Evolutionary conservation across 2,329 filamentous ascomycete species (phyloP).

Genomic region (Xylaria sp.): DNA sequence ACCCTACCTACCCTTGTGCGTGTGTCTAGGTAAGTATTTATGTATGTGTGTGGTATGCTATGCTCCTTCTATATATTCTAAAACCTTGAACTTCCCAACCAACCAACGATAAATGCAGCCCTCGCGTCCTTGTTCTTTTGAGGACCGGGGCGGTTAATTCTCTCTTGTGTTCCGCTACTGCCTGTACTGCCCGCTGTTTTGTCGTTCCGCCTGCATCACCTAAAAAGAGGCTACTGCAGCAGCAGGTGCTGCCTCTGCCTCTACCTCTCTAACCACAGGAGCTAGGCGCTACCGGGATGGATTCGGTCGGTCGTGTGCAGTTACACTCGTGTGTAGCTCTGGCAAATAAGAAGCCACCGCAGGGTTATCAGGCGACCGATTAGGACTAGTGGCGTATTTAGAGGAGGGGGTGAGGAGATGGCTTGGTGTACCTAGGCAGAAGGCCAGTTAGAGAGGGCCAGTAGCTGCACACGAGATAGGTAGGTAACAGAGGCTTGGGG

Average conservation of each 20-base stretch:
- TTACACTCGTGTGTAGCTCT: conserved; percentile 29
- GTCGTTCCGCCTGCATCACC: neutral
- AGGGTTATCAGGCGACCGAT: conserved; percentile 13
- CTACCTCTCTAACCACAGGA: neutral
- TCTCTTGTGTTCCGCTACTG: conserved; percentile 5
- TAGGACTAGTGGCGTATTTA: conserved; percentile 23
- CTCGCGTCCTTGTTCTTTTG: neutral
- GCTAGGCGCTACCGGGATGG: conserved; percentile 8
- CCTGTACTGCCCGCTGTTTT: conserved; percentile 1
- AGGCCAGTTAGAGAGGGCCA: neutral
- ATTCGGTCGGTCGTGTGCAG: conserved; percentile 32
- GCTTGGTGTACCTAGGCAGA: neutral
- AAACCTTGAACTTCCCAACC: neutral
- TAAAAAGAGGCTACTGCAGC: conserved; percentile 13
- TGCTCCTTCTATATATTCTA: neutral
- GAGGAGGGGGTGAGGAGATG: conserved; percentile 22
- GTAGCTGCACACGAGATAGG: neutral
- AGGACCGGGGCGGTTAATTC: conserved; percentile 5
- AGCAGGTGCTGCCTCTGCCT: neutral
- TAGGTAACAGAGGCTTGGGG: neutral
- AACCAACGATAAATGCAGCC: neutral
- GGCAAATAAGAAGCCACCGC: conserved; percentile 31
- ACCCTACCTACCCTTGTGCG: neutral
- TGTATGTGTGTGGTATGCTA: too few relatives aligned
- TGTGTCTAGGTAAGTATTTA: neutral